Conservation (phyloP, 208 protist genomes). For the Strigomonas galati region DNA sequence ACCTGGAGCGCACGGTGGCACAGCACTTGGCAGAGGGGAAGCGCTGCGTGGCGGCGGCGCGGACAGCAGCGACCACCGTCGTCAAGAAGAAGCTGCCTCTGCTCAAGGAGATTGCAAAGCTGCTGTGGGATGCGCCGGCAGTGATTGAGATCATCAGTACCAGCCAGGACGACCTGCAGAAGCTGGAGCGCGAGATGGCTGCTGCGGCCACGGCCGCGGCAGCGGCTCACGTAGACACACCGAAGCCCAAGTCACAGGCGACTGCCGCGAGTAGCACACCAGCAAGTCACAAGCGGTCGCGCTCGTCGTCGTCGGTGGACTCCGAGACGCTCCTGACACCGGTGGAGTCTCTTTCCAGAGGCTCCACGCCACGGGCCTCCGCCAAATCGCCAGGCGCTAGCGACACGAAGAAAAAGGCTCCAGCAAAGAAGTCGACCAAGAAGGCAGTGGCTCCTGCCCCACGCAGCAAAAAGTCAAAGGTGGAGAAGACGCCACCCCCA, state of each 20-base stretch:
- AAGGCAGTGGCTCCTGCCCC: no score
- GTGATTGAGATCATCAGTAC: conserved; percentile 15
- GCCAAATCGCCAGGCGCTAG: no score
- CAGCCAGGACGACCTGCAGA: conserved; percentile 9
- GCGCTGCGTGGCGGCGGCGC: background rate
- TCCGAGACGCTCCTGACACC: conserved; percentile 4
- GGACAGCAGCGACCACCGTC: background rate
- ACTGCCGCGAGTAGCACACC: background rate
- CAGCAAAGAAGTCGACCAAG: no score
- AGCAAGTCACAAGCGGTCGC: background rate
- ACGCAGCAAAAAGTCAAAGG: no score
- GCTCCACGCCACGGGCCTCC: no score
- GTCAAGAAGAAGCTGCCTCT: background rate
- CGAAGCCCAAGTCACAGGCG: background rate
- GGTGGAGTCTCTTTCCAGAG: background rate
- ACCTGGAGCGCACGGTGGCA: conserved; percentile 1
- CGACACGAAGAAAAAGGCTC: no score
- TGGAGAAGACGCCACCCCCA: no score
- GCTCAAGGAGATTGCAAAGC: conserved; percentile 7
- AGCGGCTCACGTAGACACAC: background rate
- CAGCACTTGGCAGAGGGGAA: background rate
- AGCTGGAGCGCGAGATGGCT: conserved; percentile 9
- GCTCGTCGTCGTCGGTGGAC: conserved; percentile 6
- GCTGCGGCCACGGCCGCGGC: background rate
- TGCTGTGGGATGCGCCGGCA: conserved; percentile 21